Conservation (phyloP, 2,329 filamentous ascomycete species). For the Pochonia chlamydosporia region DNA sequence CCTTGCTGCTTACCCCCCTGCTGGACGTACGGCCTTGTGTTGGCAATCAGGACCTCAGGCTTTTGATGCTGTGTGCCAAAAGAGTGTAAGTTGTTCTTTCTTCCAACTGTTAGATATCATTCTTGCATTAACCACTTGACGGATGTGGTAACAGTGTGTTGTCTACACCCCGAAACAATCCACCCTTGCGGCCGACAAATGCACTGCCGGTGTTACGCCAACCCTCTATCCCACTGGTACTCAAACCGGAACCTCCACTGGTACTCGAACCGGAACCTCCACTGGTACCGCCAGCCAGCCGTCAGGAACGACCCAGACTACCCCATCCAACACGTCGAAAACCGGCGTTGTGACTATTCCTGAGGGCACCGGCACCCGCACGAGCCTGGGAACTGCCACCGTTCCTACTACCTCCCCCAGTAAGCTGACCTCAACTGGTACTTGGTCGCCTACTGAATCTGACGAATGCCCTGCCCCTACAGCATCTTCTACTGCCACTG, state of each 20-base stretch:
- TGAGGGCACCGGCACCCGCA: too few species aligned
- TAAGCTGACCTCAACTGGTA: conserved; percentile 4
- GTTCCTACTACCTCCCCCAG: not conserved
- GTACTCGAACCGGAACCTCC: not conserved
- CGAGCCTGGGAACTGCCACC: conserved; percentile 61
- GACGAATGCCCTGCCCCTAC: conserved; percentile 2
- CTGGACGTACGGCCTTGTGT: conserved; percentile 32
- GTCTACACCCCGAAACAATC: conserved; percentile 35
- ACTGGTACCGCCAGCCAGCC: not conserved
- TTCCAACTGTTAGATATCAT: not conserved
- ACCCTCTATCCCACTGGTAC: not conserved
- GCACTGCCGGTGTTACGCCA: conserved; percentile 24
- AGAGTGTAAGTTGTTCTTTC: conserved; percentile 29
- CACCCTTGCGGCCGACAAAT: conserved; percentile 29
- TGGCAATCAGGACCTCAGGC: conserved; percentile 33
- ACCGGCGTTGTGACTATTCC: conserved; percentile 12
- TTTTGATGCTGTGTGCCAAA: conserved; percentile 42
- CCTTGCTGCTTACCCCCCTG: conserved; percentile 35
- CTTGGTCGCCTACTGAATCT: not conserved
- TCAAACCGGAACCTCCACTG: too few species aligned
- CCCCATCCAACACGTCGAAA: not conserved
- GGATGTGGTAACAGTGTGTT: conserved; percentile 26
- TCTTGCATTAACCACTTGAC: not conserved
- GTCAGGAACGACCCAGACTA: not conserved
- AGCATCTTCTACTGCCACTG: conserved; percentile 5